Evolutionary conservation across 495 filamentous ascomycete species (phyloP), one percentile per base, ranked within the genome.

Genomic region (Penicillium malachiteum): DNA sequence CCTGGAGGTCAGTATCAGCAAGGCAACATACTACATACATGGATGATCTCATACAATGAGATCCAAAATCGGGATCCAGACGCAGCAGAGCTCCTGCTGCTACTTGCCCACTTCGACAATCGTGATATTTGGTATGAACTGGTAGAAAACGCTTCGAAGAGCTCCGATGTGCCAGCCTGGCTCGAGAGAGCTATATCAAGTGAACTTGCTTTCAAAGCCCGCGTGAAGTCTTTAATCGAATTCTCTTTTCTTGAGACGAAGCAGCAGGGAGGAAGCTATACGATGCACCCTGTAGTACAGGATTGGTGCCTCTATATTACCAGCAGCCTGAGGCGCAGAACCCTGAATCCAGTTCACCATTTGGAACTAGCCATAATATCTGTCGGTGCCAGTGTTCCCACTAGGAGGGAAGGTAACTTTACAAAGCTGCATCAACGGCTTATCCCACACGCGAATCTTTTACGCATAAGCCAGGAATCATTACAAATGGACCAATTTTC

Each of bases 81-180:
- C 14, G 62, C 76, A 33, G 74, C 76, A 17, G 40, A 70, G 7
- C 59, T 81, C 14, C 67, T 82, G 14, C 53, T 68, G 7, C 55
- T 79, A 7, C 77, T 75, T 70, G 74, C 75, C 47, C 74, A 60
- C 50, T 77, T 80, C 43, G 72, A 79, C 57, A 78, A 77, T 56
- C 72, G 75, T 52, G 78, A 82, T 65, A 65, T 81, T 37, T 82
- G 77, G 78, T 79, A 70, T 54, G 72, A 78, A 53, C 65, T 81
- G 47, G 14, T 77, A 17, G n/a, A 58, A 21, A 43, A 51, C 46
- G 54, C 56, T 14, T 13, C 8, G 1, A 0, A 65, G 43, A 42
- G 47, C 54, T 57, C 52, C 2, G 7, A 60, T n/a, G 31, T 55
- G 1, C 72, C 68, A 0, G 7, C 8, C 8, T 78, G 67, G 74